phyloP scores from a whole-genome alignment of 2,329 filamentous ascomycete species.

The Fusarium torreyae region DNA sequence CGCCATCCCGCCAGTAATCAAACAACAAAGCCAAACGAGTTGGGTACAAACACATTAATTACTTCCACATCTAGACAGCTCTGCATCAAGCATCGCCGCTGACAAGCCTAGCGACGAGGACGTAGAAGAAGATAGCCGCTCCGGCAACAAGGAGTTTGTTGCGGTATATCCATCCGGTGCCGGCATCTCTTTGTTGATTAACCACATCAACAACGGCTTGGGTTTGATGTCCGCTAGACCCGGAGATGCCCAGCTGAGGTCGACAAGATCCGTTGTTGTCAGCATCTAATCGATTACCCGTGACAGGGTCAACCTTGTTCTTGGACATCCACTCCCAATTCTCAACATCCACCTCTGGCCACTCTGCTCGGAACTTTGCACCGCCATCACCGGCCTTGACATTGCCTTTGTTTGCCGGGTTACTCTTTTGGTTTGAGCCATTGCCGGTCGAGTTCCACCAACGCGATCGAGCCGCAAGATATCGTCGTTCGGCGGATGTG shows the following conservation, averaged over 20 bases:
- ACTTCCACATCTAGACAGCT: conserved; percentile 9
- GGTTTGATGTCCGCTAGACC: conserved; percentile 73
- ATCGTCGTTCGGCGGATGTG: conserved; percentile 81
- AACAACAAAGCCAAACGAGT: conserved; percentile 20
- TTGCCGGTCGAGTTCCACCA: conserved; percentile 99
- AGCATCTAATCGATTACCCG: conserved; percentile 71
- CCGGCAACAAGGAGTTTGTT: conserved; percentile 84
- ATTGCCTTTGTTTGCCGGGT: conserved; percentile 76
- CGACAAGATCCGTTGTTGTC: conserved; percentile 69
- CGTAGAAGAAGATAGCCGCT: conserved; percentile 83
- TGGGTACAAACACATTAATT: conserved; percentile 17
- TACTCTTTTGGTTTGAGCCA: conserved; percentile 75
- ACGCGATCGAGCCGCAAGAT: conserved; percentile 81
- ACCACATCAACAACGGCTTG: conserved; percentile 83
- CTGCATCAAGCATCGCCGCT: conserved; percentile 59
- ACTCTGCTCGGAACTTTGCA: conserved; percentile 89
- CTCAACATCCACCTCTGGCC: conserved; percentile 89
- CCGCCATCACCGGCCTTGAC: conserved; percentile 95
- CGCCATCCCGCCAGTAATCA: conserved; percentile 27
- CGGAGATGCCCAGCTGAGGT: conserved; percentile 71
- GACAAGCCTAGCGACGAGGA: conserved; percentile 83
- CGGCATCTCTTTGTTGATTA: conserved; percentile 82
- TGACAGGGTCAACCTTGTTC: conserved; percentile 82
- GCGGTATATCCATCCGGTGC: conserved; percentile 84
- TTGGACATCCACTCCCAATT: conserved; percentile 95